A percentile compares a stretch with the other conserved stretches of the same genome.
Conservation (phyloP, 257 asterid species). For the Lycium barbarum region DNA sequence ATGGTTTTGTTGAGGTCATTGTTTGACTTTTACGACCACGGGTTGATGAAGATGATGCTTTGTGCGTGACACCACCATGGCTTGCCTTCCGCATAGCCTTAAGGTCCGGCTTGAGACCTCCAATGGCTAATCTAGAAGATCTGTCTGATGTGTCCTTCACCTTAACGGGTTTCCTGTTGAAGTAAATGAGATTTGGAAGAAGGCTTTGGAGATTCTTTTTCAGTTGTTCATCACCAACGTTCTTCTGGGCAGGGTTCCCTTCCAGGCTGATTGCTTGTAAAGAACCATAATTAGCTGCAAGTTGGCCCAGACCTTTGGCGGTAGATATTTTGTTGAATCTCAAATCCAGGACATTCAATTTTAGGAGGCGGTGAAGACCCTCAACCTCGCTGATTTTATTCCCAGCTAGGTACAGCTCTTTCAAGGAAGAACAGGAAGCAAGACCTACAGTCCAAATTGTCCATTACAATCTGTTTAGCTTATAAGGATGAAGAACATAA, state of each 20-base stretch:
- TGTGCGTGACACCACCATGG: constrained; percentile 57
- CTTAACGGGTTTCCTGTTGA: constrained; percentile 76
- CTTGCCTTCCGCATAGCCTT: constrained; percentile 61
- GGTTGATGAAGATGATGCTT: constrained; percentile 55
- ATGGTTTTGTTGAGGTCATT: constrained; percentile 50
- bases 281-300: constrained; percentile 91
- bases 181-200: constrained; percentile 79
- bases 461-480: neutral
- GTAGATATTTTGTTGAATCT: constrained; percentile 97
- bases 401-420: constrained; percentile 91
- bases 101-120: constrained; percentile 62
- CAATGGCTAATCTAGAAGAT: constrained; percentile 62
- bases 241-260: constrained; percentile 96
- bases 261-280: constrained; percentile 90
- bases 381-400: constrained; percentile 97
- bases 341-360: constrained; percentile 76
- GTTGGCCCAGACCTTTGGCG: constrained; percentile 89
- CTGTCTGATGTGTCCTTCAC: constrained; percentile 77
- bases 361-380: constrained; percentile 97
- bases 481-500: neutral
- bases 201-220: constrained; percentile 81
- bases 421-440: constrained; percentile 86
- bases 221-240: constrained; percentile 88
- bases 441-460: constrained; percentile 62
- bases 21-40: constrained; percentile 72